Conservation (phyloP, 768 basidiomycete genomes). For the Hirschioporus abietinus region DNA sequence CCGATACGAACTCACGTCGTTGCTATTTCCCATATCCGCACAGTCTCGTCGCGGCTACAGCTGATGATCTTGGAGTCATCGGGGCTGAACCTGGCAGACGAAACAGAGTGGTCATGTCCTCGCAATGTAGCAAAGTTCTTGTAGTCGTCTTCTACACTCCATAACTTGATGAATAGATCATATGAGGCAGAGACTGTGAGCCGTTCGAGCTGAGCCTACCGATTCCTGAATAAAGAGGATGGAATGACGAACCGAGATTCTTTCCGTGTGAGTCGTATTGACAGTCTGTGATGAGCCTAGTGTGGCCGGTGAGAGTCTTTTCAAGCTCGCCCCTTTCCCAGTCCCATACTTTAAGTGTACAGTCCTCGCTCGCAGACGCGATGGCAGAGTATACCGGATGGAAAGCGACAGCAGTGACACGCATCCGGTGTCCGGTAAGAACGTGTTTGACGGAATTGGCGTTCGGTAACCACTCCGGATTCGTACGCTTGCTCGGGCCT, state of each 20-base stretch:
- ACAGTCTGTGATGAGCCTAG: slow-evolving; percentile 51
- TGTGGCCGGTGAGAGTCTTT: slow-evolving; percentile 55
- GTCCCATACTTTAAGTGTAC: slow-evolving; percentile 56
- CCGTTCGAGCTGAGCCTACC: background rate
- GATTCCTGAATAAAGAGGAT: background rate
- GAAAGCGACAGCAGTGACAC: slow-evolving; percentile 47
- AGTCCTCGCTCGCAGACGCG: slow-evolving; percentile 51
- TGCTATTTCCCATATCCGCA: slow-evolving; percentile 51
- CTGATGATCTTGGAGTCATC: slow-evolving; percentile 47
- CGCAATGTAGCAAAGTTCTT: slow-evolving; percentile 48
- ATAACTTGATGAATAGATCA: slow-evolving; percentile 52
- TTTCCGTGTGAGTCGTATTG: slow-evolving; percentile 52
- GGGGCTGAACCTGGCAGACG: slow-evolving; percentile 47
- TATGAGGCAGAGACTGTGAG: slow-evolving; percentile 45
- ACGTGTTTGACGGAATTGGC: slow-evolving; percentile 39
- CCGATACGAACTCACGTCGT: slow-evolving; percentile 36
- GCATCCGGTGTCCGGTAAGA: slow-evolving; percentile 41
- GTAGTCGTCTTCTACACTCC: slow-evolving; percentile 53
- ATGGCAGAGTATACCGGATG: slow-evolving; percentile 49
- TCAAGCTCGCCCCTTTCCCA: slow-evolving; percentile 60
- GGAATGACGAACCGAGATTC: slow-evolving; percentile 33
- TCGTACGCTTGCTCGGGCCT: slow-evolving; percentile 27
- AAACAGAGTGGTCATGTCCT: slow-evolving; percentile 56
- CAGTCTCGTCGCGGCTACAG: slow-evolving; percentile 50
- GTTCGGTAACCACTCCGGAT: slow-evolving; percentile 50